Evolutionary conservation across 441 rosid species (phyloP), one percentile per base, ranked within the genome.

Genomic region (Breynia disticha): DNA sequence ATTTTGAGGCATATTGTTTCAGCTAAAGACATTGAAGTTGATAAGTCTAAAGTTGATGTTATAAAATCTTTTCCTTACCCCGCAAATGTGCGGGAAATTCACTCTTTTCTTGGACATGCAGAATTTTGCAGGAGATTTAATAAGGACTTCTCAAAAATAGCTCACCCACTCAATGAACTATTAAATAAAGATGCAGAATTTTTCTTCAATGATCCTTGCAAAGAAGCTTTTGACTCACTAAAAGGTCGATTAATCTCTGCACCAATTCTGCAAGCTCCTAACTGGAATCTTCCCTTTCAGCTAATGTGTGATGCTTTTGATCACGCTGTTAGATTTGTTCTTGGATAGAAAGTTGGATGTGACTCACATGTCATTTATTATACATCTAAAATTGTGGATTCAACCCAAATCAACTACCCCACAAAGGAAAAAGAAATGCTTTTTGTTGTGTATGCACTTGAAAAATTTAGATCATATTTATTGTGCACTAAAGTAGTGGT

Each of bases 261-360:
- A 7, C 59, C 59, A 19, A 55, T 55, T 14, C 7, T 55, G 16
- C 11, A 10, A 6, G 16, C 59, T n/a, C 37, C 49, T 1, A 4
- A 55, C 42, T 55, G 49, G 59, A 14, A 14, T 32, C 14, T 55
- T 7, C 59, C 59, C 5, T 55, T 55, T 6, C 49, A 55, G 24
- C 2, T 55, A 1, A 55, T 55, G 57, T 51, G 48, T 12, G 56
- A 50, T 42, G 55, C 18, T 1, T 35, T 38, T 14, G 43, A 57
- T 13, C 35, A 24, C 21, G 54, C 39, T 0, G 5, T 59, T 0
- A 48, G 63, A 1, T 37, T 22, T 0, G 56, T 48, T 4, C 9
- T 49, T 0, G 55, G 63, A 10, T 55, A 59, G n/a, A 13, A 11
- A 17, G 0, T 12, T 1, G 48, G 19, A 0, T 35, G 41, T 1